A percentile compares a stretch with the other conserved stretches of the same genome.
Evolutionary conservation across 2,329 filamentous ascomycete genomes (phyloP).

Genomic region (Mariannaea sp.): DNA sequence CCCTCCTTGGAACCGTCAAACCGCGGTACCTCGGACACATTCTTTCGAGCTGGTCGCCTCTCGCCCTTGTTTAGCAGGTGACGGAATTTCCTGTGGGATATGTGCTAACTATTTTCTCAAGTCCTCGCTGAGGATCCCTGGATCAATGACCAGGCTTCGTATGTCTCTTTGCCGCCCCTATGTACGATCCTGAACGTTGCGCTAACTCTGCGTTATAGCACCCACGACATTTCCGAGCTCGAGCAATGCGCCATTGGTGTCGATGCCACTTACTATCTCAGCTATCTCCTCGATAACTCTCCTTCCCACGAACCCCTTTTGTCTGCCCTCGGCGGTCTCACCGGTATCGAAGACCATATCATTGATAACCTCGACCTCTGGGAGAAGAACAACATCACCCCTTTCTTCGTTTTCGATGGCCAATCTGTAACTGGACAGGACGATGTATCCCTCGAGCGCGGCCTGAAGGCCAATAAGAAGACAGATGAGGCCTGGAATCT

Average conservation of each 20-base stretch:
- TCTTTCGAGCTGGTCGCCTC: constrained; percentile 2
- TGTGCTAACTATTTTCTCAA: constrained; percentile 33
- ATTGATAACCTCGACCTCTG: constrained; percentile 76
- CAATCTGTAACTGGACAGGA: constrained; percentile 79
- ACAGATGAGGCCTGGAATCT: constrained; percentile 84
- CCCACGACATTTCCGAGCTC: constrained; percentile 70
- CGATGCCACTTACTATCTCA: constrained; percentile 88
- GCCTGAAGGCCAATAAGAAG: constrained; percentile 67
- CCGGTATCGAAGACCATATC: constrained; percentile 76
- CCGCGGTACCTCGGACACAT: constrained; percentile 11
- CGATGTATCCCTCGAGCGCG: constrained; percentile 67
- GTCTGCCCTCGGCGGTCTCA: constrained; percentile 85
- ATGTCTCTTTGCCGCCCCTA: constrained; percentile 26
- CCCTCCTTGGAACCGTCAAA: constrained; percentile 1
- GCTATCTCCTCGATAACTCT: constrained; percentile 72
- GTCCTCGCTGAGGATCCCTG: constrained; percentile 48
- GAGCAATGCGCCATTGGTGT: constrained; percentile 78
- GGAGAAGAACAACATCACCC: constrained; percentile 70
- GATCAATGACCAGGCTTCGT: constrained; percentile 47
- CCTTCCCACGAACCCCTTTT: constrained; percentile 84
- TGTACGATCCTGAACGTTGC: constrained; percentile 4
- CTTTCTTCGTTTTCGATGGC: constrained; percentile 91
- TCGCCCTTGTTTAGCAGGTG: constrained; percentile 6
- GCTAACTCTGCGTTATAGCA: constrained; percentile 46
- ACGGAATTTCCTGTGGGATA: constrained; percentile 4